Base-by-base conservation (phyloP, 805 yeast genomes). In the Teunomyces funiuensis region DNA sequence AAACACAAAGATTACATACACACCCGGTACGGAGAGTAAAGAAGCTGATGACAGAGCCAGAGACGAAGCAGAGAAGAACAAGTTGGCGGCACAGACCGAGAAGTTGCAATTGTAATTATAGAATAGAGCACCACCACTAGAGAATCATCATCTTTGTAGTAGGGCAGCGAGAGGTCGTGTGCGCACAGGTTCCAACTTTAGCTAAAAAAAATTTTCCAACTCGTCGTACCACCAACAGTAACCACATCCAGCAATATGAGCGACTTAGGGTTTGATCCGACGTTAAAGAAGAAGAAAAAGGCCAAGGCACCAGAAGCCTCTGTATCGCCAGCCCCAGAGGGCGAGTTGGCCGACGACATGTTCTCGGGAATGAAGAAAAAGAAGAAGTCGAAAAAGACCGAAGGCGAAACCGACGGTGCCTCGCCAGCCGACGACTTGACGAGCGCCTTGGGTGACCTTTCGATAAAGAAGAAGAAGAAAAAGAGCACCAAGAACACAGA, bases 201-300 rank as follows among this genome's bases (percentile, higher is more conserved):
- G 37, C 7, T 22, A 22, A 42, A 39, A 38, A 41, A 42, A 42
- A 18, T 33, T 42, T 42, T 42, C 41, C 38, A 33, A 19, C 18
- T 20, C 9, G 22, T 5, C 17, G 28, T 23, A 37, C 13, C 28
- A 20, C 20, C 13, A 31, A 31, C 27, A 34, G 5, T 22, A 7
- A 27, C 25, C 29, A 17, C 17, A 15, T 14, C 31, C 20, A 28
- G 29, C 41, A 58, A 38, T 33, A 70, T 70, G 76, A 62, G 71
- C 53, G 81, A 68, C 46, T 67, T 77, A 54, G 90, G 88, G 45
- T 83, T 85, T 61, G 93, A 85, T 63, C 87, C 88, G 42, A 65
- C 81, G 31, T 71, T 83, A 61, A 82, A 83, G 69, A 85, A 85
- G 73, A 85, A 85, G 77, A 85, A 85, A 87, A 83, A 84, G 80